Percentiles rank a stretch among this genome's conserved stretches.
These are phyloP conservation scores for Euphorbia corollata DNA, from an alignment of 441 rosid genomes.

Conservation along the genomic window DNA sequence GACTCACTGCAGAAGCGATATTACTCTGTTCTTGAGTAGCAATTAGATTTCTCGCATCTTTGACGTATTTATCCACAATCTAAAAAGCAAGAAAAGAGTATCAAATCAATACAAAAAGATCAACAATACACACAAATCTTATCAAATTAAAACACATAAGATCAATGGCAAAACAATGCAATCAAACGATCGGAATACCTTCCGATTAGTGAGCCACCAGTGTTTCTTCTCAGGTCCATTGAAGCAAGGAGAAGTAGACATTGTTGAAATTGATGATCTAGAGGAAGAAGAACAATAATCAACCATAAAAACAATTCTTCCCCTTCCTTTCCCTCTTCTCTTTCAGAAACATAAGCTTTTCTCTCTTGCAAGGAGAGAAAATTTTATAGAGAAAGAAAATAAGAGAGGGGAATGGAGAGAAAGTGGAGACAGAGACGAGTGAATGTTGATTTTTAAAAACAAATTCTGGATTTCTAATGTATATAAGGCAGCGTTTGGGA, in stretches of 20 bases:
- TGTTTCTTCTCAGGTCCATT: conserved; percentile 50
- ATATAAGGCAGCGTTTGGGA: conserved; percentile 28
- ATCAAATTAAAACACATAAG: neutral
- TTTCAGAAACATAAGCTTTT: conserved; percentile 12
- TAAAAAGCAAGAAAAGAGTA: conserved; percentile 10
- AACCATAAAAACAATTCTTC: conserved; percentile 21
- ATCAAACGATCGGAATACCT: conserved; percentile 32
- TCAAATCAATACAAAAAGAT: neutral
- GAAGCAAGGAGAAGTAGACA: conserved; percentile 46
- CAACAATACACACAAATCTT: neutral
- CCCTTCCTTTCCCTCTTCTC: conserved; percentile 3
- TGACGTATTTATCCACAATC: conserved; percentile 69
- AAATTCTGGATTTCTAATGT: conserved; percentile 33
- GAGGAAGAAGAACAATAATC: conserved; percentile 25
- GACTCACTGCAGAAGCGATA: conserved; percentile 50
- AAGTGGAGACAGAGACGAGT: conserved; percentile 17
- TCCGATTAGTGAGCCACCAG: conserved; percentile 93
- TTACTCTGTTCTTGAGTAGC: conserved; percentile 60
- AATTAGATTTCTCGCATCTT: conserved; percentile 63
- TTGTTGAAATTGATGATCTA: conserved; percentile 22
- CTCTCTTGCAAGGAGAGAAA: conserved; percentile 17
- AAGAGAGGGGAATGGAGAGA: conserved; percentile 24
- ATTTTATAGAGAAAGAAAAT: conserved; percentile 15
- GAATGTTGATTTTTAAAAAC: conserved; percentile 23
- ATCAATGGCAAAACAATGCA: neutral